These are phyloP conservation scores for Pueraria montana DNA, from an alignment of 306 rosid genomes.

Conservation along the genomic window DNA sequence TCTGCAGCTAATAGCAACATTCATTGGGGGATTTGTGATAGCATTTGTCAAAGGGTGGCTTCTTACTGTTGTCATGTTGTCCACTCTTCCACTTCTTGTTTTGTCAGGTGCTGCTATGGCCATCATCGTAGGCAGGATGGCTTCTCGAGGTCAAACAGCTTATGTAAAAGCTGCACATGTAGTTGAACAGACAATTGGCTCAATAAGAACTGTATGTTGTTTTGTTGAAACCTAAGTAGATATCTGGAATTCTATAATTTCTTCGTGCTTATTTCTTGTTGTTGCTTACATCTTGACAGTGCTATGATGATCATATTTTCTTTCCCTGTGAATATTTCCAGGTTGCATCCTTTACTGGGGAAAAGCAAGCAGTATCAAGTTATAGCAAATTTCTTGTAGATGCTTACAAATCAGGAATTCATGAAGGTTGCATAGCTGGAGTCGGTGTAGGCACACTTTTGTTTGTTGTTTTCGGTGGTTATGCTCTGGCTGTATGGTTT, in stretches of 20 bases:
- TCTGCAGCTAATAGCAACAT: constrained; percentile 73
- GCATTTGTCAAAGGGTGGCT: constrained; percentile 92
- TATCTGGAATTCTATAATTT: constrained; percentile 14
- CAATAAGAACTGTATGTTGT: constrained; percentile 80
- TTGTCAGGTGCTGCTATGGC: constrained; percentile 73
- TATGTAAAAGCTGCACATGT: constrained; percentile 83
- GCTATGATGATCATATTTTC: constrained; percentile 33
- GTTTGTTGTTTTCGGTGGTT: constrained; percentile 68
- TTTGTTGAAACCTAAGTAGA: not conserved
- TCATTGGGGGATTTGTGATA: constrained; percentile 72
- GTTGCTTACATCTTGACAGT: too few species aligned
- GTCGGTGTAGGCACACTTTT: constrained; percentile 67
- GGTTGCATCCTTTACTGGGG: constrained; percentile 95
- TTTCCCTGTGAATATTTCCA: constrained; percentile 30
- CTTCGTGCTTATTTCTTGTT: too few species aligned
- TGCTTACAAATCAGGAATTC: constrained; percentile 82
- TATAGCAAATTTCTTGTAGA: constrained; percentile 67
- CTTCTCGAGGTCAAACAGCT: constrained; percentile 80
- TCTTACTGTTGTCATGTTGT: constrained; percentile 79
- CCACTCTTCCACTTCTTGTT: constrained; percentile 82
- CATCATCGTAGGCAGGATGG: constrained; percentile 61
- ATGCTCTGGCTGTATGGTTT: constrained; percentile 85
- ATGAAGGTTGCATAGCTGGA: constrained; percentile 75
- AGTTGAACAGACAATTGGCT: constrained; percentile 91
- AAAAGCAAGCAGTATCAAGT: constrained; percentile 70